These are phyloP conservation scores for Beauveria caledonica DNA, from an alignment of 2,329 filamentous ascomycete species.

Conservation along the genomic window DNA sequence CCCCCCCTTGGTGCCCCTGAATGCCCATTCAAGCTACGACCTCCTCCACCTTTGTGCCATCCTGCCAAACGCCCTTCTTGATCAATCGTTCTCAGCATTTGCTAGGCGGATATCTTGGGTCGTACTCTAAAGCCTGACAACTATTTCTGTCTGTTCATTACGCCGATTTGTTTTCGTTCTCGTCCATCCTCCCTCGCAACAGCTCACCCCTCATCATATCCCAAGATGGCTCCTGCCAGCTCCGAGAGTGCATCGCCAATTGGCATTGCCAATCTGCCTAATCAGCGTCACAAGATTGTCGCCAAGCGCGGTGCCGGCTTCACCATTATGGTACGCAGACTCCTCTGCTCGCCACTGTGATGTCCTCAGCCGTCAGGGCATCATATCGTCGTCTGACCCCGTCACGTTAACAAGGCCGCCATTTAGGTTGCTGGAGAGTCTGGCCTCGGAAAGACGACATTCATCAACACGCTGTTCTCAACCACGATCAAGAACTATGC, in stretches of 20 bases:
- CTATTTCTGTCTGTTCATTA: neutral
- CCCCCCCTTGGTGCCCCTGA: conserved; percentile 14
- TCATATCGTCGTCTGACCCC: neutral
- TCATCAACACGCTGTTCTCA: conserved; percentile 99
- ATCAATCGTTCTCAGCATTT: conserved; percentile 12
- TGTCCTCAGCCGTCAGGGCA: neutral
- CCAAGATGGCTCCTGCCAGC: conserved; percentile 48
- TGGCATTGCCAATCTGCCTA: conserved; percentile 67
- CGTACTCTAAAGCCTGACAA: conserved; percentile 10
- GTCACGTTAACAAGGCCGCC: conserved; percentile 12
- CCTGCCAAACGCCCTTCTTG: conserved; percentile 10
- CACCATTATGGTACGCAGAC: conserved; percentile 82
- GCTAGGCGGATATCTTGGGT: conserved; percentile 8
- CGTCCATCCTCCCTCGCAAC: neutral
- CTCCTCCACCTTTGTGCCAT: conserved; percentile 12
- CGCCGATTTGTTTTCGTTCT: neutral
- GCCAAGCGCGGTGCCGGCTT: conserved; percentile 88
- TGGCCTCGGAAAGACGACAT: conserved; percentile 96
- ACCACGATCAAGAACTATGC: conserved; percentile 99
- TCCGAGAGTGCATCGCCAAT: conserved; percentile 58
- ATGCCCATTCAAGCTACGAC: conserved; percentile 10
- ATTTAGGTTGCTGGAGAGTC: conserved; percentile 91
- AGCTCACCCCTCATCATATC: conserved; percentile 15
- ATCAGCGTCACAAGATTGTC: conserved; percentile 69
- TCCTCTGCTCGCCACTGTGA: neutral